These are phyloP conservation scores for Aspergillus quadrilineatus DNA, from an alignment of 2,329 filamentous ascomycete genomes.

Conservation along the genomic window DNA sequence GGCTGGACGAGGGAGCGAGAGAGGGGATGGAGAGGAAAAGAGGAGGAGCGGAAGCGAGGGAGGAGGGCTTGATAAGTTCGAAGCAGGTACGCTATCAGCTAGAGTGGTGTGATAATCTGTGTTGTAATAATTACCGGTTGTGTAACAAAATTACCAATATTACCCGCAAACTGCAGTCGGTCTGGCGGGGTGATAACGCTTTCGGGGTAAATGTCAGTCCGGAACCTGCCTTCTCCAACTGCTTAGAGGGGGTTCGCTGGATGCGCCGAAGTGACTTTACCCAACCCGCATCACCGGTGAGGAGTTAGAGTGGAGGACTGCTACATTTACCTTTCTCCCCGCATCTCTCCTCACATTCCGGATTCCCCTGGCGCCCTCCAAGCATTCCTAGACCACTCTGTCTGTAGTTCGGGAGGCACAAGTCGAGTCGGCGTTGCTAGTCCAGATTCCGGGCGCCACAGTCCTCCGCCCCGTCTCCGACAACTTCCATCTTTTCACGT, in stretches of 20 bases:
- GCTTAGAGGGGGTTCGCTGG: background rate
- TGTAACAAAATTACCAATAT: constrained; percentile 3
- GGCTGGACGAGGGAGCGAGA: constrained; percentile 9
- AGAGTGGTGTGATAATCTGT: constrained; percentile 1
- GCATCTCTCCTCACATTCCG: background rate
- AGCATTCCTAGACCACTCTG: too few species aligned
- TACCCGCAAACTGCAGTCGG: background rate
- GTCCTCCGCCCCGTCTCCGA: background rate
- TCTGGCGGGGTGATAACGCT: constrained; percentile 2
- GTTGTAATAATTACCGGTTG: background rate
- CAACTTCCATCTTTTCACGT: constrained; percentile 1
- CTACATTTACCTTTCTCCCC: constrained; percentile 2
- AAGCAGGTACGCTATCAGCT: background rate
- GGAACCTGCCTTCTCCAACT: constrained; percentile 5
- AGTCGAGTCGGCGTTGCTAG: too few species aligned
- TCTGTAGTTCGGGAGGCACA: too few species aligned
- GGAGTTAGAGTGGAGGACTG: constrained; percentile 1
- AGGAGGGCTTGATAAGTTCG: constrained; percentile 6
- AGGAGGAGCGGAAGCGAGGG: constrained; percentile 20
- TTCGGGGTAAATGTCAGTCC: constrained; percentile 11
- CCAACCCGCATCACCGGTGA: constrained; percentile 28
- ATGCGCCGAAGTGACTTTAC: constrained; percentile 23
- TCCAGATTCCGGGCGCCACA: background rate
- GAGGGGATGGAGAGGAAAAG: constrained; percentile 16
- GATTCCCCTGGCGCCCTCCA: too few species aligned